Base-by-base conservation (phyloP, 305 asterid species). In the Rubia occidens region DNA sequence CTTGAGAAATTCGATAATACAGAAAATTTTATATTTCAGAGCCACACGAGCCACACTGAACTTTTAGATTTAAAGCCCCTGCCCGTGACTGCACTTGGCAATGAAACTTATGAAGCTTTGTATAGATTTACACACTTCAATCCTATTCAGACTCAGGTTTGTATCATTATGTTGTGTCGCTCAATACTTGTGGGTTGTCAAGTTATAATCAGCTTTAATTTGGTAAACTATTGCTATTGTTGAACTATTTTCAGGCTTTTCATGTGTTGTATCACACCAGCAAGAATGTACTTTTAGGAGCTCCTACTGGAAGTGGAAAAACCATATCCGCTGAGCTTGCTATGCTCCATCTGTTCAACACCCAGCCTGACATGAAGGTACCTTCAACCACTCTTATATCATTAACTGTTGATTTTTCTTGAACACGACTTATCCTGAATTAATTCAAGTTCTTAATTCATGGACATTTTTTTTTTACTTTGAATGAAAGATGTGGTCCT, bases 301-400 rank as follows among this genome's bases (percentile, higher is more conserved):
- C 97, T 78, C 97, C 99, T 2, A 94, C 97, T 58, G 97, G 97
- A 74, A 94, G 99, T 88, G 99, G 99, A 72, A 94, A 91, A 86
- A 94, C 99, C 43, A 94, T 94, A 80, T 91, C 99, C 55, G 99
- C 99, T 49, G 99, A 94, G 86, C 97, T 94, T 83, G 97, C 99
- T 74, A 89, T 94, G 96, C 96, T 94, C 68, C 96, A 91, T 83
- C 82, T 94, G 67, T 91, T 91, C 70, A 86, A 83, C 69, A 84
- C 95, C 67, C 94, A 89, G 80, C 97, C 99, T 70, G 96, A 94
- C 86, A 86, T 91, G 99, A 94, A 94, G 96, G 99, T 86, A 72
- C 55, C 67, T 56, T 44, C 1, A 40, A 17, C 6, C 15, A 60
- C 45, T 32, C 62, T 45, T 64, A 40, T 42, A 9, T 17, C 21